A percentile compares a stretch with the other conserved stretches of the same genome.
These are phyloP conservation scores for Dendryphion nanum DNA, from an alignment of 2,329 filamentous ascomycete genomes.

Conservation along the genomic window DNA sequence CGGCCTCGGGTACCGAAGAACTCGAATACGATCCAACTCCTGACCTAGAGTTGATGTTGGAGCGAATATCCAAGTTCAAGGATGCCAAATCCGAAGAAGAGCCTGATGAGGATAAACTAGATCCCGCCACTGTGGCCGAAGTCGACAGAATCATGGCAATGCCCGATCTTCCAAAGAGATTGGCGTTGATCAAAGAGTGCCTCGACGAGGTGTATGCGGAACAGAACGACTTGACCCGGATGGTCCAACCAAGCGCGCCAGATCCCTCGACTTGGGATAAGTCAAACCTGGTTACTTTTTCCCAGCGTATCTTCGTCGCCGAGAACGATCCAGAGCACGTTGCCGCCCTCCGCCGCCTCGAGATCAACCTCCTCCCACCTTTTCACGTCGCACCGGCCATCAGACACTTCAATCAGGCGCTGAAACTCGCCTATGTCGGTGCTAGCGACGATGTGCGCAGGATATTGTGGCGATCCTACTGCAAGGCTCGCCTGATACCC, in stretches of 20 bases:
- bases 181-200: slow-evolving; percentile 27
- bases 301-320: slow-evolving; percentile 23
- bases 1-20: slow-evolving; percentile 4
- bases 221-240: slow-evolving; percentile 8
- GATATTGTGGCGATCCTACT: slow-evolving; percentile 37
- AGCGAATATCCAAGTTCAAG: slow-evolving; percentile 3
- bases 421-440: slow-evolving; percentile 35
- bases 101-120: slow-evolving; percentile 12
- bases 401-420: slow-evolving; percentile 34
- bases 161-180: slow-evolving; percentile 32
- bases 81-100: background rate
- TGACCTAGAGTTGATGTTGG: slow-evolving; percentile 1
- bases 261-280: slow-evolving; percentile 27
- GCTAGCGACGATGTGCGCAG: slow-evolving; percentile 35
- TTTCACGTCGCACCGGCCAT: slow-evolving; percentile 33
- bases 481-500: slow-evolving; percentile 29
- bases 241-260: slow-evolving; percentile 20
- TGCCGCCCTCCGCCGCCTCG: slow-evolving; percentile 24
- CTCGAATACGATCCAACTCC: background rate
- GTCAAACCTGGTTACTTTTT: slow-evolving; percentile 20
- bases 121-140: slow-evolving; percentile 30
- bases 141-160: slow-evolving; percentile 36
- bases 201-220: slow-evolving; percentile 15
- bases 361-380: slow-evolving; percentile 26
- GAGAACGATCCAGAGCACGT: slow-evolving; percentile 28